Base-by-base conservation (phyloP, 306 rosid genomes). In the Amphicarpaea edgeworthii region DNA sequence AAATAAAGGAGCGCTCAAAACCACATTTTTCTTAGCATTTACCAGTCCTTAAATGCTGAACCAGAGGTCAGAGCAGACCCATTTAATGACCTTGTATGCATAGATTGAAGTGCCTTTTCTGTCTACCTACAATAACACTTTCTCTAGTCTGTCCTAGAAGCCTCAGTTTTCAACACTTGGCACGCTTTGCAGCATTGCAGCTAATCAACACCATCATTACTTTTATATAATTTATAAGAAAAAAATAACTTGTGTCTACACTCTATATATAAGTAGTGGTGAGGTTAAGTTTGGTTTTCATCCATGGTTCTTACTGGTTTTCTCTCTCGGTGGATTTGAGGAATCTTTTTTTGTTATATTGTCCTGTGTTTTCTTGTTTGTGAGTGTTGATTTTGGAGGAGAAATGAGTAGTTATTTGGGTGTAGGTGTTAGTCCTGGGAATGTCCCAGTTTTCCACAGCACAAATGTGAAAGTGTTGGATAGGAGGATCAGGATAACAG, bases 361-460 rank as follows among this genome's bases (percentile, higher is more conserved):
- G 24, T 37, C 26, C 45, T 26, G 24, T 19, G 14, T 51, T 67
- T 67, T 42, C 34, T 77, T 75, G 32, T 53, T 47, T 79, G 9
- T 45, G 38, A 19, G 47, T 21, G 75, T 67, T 79, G 73, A 62
- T 59, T 42, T 53, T 19, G 32, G 63, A 81, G 75, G 23, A 9
- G 40, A 58, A 12, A 95, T 95, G 98, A 92, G 90, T 72, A 92
- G 87, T 72, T 84, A 89, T 42, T 60, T 89, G 82, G 84, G 91
- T 37, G 90, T 92, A 0, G 99, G 98, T 68, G 88, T 90, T 63
- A 95, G 96, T 82, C 95, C 97, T 50, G 96, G 97, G 47, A 86
- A 55, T 77, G 93, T 86, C 50, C 88, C 97, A 2, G 93, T 90
- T 12, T 78, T 58, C 58, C 97, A 90, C 40, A 40, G 40, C 80